Conservation (phyloP, 805 yeast species). For the Yamadazyma philogaea region DNA sequence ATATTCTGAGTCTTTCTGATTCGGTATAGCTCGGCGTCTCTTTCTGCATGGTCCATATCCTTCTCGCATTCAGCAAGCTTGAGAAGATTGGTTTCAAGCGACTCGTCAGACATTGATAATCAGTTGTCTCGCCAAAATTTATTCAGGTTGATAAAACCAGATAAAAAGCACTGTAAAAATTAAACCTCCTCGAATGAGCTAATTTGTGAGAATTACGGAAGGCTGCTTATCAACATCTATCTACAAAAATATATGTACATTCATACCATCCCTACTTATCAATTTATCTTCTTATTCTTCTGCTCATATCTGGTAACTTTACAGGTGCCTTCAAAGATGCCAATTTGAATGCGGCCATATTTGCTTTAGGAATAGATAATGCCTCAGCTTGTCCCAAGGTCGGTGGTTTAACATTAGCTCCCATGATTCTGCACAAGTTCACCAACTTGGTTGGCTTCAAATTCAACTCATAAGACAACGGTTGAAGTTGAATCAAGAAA, state of each 20-base stretch:
- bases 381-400: conserved; percentile 74
- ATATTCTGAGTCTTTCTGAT: conserved; percentile 53
- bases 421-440: conserved; percentile 72
- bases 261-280: not conserved
- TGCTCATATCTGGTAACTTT: conserved; percentile 77
- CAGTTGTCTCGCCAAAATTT: too few species aligned
- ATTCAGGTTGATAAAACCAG: not conserved
- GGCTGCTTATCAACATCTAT: too few species aligned
- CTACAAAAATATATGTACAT: too few species aligned
- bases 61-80: conserved; percentile 56
- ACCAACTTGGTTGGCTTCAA: conserved; percentile 71
- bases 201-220: not conserved
- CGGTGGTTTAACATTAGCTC: conserved; percentile 73
- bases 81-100: conserved; percentile 29
- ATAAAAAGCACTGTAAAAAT: not conserved
- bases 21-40: conserved; percentile 55
- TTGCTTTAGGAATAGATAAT: conserved; percentile 59
- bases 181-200: not conserved
- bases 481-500: conserved; percentile 70
- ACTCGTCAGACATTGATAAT: conserved; percentile 1
- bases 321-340: conserved; percentile 88
- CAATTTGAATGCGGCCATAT: conserved; percentile 65
- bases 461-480: conserved; percentile 80
- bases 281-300: conserved; percentile 45
- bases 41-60: conserved; percentile 57